phyloP scores from a whole-genome alignment of 1,284 basidiomycete genomes.

The Pseudozyma tsukubaensis region DNA sequence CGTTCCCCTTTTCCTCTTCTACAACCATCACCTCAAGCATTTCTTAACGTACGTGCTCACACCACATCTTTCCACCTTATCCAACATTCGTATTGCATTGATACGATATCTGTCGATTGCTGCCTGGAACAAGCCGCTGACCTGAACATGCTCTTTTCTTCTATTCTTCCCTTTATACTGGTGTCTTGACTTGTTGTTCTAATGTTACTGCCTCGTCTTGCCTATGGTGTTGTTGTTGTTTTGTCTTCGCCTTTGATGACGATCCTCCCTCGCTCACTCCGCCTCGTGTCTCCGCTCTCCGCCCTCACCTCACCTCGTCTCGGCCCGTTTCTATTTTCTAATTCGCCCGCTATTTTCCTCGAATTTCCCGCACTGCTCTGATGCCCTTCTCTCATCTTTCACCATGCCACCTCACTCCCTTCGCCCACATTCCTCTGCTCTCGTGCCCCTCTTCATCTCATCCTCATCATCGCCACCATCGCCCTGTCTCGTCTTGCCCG shows the following conservation, averaged over 20 bases:
- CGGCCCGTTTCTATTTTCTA: conserved; percentile 36
- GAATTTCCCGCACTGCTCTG: conserved; percentile 48
- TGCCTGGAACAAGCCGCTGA: conserved; percentile 19
- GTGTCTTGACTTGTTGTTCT: neutral
- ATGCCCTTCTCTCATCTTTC: conserved; percentile 6
- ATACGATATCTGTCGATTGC: neutral
- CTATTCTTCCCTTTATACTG: conserved; percentile 1
- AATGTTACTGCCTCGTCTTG: neutral
- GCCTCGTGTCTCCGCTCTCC: conserved; percentile 13
- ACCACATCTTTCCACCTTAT: conserved; percentile 11
- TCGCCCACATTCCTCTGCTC: conserved; percentile 27
- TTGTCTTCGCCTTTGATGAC: neutral
- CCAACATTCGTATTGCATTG: neutral
- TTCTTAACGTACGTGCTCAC: conserved; percentile 38
- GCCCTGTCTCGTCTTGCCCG: conserved; percentile 9
- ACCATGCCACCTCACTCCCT: neutral
- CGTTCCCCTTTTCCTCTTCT: conserved; percentile 24
- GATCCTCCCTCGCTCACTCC: conserved; percentile 6
- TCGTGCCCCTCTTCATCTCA: conserved; percentile 18
- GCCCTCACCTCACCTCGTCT: conserved; percentile 10
- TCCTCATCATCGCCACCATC: conserved; percentile 16
- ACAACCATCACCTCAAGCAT: conserved; percentile 47
- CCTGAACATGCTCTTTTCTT: conserved; percentile 7
- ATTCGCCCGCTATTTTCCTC: conserved; percentile 18
- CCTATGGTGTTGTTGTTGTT: conserved; percentile 12